Evolutionary conservation across 2,329 filamentous ascomycete species (phyloP), one percentile per base, ranked within the genome.

Genomic region (Fusarium multiceps): DNA sequence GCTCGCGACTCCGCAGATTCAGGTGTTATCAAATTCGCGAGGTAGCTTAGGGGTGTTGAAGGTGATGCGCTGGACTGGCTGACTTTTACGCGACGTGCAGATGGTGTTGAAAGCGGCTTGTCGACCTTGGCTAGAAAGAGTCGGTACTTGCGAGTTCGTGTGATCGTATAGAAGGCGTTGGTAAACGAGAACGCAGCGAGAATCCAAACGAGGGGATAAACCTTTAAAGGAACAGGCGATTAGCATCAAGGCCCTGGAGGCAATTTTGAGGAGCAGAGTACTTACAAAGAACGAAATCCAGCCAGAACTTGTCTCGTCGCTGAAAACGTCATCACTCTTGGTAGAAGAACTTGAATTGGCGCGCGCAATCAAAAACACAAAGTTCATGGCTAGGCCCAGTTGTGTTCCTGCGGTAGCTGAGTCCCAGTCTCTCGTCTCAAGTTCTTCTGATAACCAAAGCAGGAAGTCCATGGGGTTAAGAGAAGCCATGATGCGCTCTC

Each of bases 401-500:
- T 93, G 90, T 7, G 89, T 88, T 27, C 93, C 92, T 79, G 93
- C 91, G 37, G 89, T 82, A 72, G 92, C 91, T 21, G 95, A 93
- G 73, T 98, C 93, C 90, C 94, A 97, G 74, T 97, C 93, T 76
- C 92, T 90, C 28, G 93, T 93, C 78, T 98, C 94, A 64, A 99
- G 87, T 81, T 97, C 93, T 78, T 98, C 95, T 0, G 93, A 97
- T 3, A 97, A 81, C 92, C 93, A 97, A 20, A 99, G 88, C 56
- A 96, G 82, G 76, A 95, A 92, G 81, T 99, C 96, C 82, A 92
- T 91, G 5, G 93, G 93, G 77, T 98, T 95, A 63, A 98, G 83
- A 79, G 89, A 89, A 59, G 92, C 86, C 78, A 89, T 89, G 79
- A 98, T 87, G 79, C 95, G 93, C 85, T 98, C 92, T 30, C 82